Evolutionary conservation across 169 alveolate genomes (phyloP), one percentile per base, ranked within the genome.

Genomic region (Miamiensis avidus): DNA sequence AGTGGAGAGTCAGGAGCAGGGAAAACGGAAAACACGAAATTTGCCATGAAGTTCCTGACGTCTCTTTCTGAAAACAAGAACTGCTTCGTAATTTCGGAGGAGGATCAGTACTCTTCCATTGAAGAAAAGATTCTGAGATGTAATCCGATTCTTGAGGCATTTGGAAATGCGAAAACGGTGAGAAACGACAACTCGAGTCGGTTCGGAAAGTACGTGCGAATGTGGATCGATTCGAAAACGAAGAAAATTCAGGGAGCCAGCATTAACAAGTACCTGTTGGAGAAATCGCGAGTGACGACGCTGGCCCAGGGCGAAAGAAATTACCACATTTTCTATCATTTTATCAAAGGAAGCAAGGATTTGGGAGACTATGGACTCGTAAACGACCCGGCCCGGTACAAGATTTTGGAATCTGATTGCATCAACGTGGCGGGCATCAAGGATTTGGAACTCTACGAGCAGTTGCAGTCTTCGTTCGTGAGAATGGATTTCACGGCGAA

Each of bases 1-100:
- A 95, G 99, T 34, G 99, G 99, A 0, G 99, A 99, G 89, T 96
- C 99, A 75, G 99, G 99, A 0, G 99, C 99, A 26, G 99, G 99
- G 25, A 99, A 99, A 93, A 99, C 99, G 0, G 99, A 99, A 95
- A 98, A 99, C 49, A 99, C 99, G 64, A 99, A 99, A 91, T 82
- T 88, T 79, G 91, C 95, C 20, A 94, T 94, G 97, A 92, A 92
- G 82, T 93, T 92, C 69, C 82, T 94, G 74, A 93, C 96, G 1
- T 78, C 94, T n/a, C 28, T 79, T 28, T 33, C 74, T 34, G 82
- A 77, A 20, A 49, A 49, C 20, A 49, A 49, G 20, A 49, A 49
- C 20, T 49, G 4, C 4, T 49, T 49, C 20, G 20, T 49, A 11
- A 11, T 49, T 11, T 4, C 4, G 26, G 69, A 49, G 20, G 69